A percentile compares a stretch with the other conserved stretches of the same genome.
Evolutionary conservation across 768 basidiomycete genomes (phyloP).

Genomic region (Leccinum variicolor): DNA sequence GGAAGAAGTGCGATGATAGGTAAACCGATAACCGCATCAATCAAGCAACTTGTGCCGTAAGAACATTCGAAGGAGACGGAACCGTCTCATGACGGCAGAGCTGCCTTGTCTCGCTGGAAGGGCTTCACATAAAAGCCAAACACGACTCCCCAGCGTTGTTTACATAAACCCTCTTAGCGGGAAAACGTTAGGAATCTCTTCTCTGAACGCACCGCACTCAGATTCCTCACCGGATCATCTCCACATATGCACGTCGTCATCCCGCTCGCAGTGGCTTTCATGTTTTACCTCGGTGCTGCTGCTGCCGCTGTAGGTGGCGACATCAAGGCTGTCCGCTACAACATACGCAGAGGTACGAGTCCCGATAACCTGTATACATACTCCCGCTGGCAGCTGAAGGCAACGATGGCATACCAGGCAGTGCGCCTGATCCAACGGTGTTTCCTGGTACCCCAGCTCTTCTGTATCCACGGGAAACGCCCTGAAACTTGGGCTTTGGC

Average conservation of each 20-base stretch:
- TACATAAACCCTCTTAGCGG: neutral
- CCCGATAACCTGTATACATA: neutral
- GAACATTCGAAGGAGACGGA: neutral
- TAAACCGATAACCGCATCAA: neutral
- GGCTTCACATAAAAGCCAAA: neutral
- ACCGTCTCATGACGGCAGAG: neutral
- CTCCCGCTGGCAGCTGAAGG: neutral
- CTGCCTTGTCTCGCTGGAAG: neutral
- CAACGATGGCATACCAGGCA: neutral
- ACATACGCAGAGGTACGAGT: neutral
- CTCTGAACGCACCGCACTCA: neutral
- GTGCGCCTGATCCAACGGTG: no score
- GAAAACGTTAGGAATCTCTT: neutral
- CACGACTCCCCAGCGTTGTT: neutral
- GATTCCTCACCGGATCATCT: neutral
- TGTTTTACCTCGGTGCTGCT: neutral
- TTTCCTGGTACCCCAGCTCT: neutral
- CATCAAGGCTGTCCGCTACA: neutral
- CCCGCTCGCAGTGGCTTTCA: neutral
- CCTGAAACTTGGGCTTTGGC: neutral
- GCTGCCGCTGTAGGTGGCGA: neutral
- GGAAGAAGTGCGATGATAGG: neutral
- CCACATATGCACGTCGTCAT: neutral
- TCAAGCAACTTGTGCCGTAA: neutral
- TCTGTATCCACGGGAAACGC: neutral